Evolutionary conservation across 805 yeast species (phyloP), one percentile per base, ranked within the genome.

Genomic region (Candida boidinii): DNA sequence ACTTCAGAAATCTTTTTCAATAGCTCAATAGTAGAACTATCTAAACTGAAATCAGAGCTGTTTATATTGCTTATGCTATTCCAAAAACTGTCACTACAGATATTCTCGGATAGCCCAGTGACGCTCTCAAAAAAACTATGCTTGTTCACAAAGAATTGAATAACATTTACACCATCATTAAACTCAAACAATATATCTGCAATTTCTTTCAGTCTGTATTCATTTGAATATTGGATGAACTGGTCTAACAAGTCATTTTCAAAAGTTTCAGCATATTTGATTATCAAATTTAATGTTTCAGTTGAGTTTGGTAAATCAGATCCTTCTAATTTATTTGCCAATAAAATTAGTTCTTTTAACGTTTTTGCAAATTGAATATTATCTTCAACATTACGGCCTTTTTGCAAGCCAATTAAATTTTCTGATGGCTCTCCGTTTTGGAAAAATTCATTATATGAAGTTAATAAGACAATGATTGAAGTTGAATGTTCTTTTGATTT

Each of bases 91-190:
- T 62, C 54, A 16, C 56, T 46, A 12, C 55, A 46, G 16, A 41
- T 42, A 14, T 29, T 37, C 19, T 52, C 59, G n/a, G 60, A 14
- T 38, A 64, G 44, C 37, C 72, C 69, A 40, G 68, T 60, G 23
- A 61, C 64, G 34, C 47, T 41, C 13, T 66, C 62, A 53, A 88
- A 81, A 37, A 79, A 70, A 30, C 77, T 81, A 49, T 83, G 85
- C 49, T 83, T 86, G 19, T 75, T 76, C 26, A 88, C 82, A 57
- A 84, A 90, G 30, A 79, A 76, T 49, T 79, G 85, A 7, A 85
- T 80, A 7, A 88, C 90, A 37, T 80, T 77, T 9, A 73, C 67
- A 10, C 96, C 96, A 14, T 86, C 90, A 49, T 90, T 88, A 61
- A 78, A 90, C 39, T 77, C 83, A 33, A 76, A 71, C 31, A 88